Conservation (phyloP, 176 grass and related monocot genomes). For the Paspalum vaginatum region DNA sequence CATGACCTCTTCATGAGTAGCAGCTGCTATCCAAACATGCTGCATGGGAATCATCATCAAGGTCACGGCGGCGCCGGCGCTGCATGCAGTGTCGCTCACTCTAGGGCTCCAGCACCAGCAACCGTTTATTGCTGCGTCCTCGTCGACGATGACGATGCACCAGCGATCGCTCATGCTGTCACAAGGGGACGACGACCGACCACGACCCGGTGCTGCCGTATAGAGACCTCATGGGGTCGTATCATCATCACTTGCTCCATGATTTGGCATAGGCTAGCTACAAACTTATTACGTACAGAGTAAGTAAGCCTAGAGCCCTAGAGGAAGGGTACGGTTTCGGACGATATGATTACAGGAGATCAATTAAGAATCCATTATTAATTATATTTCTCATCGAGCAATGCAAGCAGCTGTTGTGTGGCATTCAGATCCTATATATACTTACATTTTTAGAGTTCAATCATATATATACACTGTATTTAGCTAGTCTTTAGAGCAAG, state of each 20-base stretch:
- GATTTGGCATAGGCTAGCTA: constrained; percentile 48
- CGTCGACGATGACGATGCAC: constrained; percentile 3
- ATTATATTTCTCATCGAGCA: too few relatives aligned
- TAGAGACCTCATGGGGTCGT: constrained; percentile 61
- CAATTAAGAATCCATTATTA: too few relatives aligned
- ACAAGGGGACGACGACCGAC: background rate
- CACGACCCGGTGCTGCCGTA: constrained; percentile 41
- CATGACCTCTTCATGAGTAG: background rate
- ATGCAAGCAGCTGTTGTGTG: too few relatives aligned
- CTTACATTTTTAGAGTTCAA: too few relatives aligned
- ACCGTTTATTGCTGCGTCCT: background rate
- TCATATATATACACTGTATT: too few relatives aligned
- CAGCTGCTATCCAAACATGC: background rate
- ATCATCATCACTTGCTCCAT: constrained; percentile 53
- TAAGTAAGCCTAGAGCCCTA: background rate
- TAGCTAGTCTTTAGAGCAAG: too few relatives aligned
- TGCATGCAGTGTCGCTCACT: constrained; percentile 50
- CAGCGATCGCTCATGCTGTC: constrained; percentile 31
- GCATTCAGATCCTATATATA: too few relatives aligned
- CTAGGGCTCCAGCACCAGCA: constrained; percentile 74
- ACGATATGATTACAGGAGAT: too few relatives aligned
- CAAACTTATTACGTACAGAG: background rate
- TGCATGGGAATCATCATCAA: too few relatives aligned
- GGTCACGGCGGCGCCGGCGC: too few relatives aligned
- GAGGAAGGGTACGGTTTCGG: too few relatives aligned